phyloP scores from a whole-genome alignment of 2,329 filamentous ascomycete species.

The Neonectria neomacrospora region DNA sequence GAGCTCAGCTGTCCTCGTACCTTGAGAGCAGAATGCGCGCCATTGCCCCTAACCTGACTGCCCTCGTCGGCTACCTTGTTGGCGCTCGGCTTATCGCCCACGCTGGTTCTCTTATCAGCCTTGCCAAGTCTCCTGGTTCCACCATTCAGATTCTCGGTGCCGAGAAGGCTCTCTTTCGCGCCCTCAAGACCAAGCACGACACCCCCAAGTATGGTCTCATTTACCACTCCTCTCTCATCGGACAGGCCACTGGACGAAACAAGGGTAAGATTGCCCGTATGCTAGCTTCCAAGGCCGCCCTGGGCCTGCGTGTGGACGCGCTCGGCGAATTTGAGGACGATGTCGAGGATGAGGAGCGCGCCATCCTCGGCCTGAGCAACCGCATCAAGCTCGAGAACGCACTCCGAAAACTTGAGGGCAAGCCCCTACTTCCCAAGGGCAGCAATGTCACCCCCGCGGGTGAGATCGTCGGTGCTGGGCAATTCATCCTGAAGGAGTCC shows the following conservation, averaged over 20 bases:
- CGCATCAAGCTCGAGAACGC: slow-evolving; percentile 80
- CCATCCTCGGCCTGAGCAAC: slow-evolving; percentile 78
- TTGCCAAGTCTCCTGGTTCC: slow-evolving; percentile 93
- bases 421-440: slow-evolving; percentile 82
- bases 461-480: slow-evolving; percentile 70
- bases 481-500: slow-evolving; percentile 92
- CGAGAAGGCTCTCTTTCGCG: slow-evolving; percentile 98
- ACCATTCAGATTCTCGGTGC: slow-evolving; percentile 98
- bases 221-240: slow-evolving; percentile 92
- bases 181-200: slow-evolving; percentile 98
- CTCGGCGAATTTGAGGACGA: slow-evolving; percentile 68
- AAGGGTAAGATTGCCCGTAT: slow-evolving; percentile 99
- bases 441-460: slow-evolving; percentile 80
- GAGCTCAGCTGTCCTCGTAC: slow-evolving; percentile 87
- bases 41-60: slow-evolving; percentile 94
- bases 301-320: slow-evolving; percentile 93
- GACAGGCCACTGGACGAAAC: slow-evolving; percentile 96
- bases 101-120: slow-evolving; percentile 90
- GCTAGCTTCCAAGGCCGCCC: slow-evolving; percentile 90
- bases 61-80: slow-evolving; percentile 91
- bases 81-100: slow-evolving; percentile 96
- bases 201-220: slow-evolving; percentile 98
- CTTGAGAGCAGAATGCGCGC: slow-evolving; percentile 94
- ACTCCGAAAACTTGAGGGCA: slow-evolving; percentile 85
- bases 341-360: slow-evolving; percentile 88